Percentiles rank a stretch among this genome's conserved stretches.
Evolutionary conservation across 2,329 filamentous ascomycete species (phyloP).

Genomic region (Purpureocillium lavendulum): DNA sequence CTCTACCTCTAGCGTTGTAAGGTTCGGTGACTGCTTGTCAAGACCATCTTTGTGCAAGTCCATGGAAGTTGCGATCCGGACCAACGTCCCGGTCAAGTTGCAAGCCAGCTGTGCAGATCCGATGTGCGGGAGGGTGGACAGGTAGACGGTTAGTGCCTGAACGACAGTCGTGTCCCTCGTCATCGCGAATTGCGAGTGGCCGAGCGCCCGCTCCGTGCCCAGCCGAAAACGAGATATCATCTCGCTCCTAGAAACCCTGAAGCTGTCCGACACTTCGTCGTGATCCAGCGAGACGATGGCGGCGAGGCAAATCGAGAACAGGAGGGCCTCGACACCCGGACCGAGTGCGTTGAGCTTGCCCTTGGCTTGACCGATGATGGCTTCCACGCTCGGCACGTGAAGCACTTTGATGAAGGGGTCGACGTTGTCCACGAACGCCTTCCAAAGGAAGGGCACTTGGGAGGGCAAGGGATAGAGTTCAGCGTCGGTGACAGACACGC

Average conservation of each 20-base stretch:
- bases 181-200: slow-evolving; percentile 12
- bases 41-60: slow-evolving; percentile 9
- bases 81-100: slow-evolving; percentile 13
- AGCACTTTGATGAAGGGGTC: slow-evolving; percentile 23
- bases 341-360: slow-evolving; percentile 13
- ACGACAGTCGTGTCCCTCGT: slow-evolving; percentile 14
- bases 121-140: slow-evolving; percentile 11
- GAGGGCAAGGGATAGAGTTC: slow-evolving; percentile 16
- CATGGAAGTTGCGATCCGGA: slow-evolving; percentile 14
- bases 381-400: slow-evolving; percentile 12
- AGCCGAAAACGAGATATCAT: slow-evolving; percentile 12
- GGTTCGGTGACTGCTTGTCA: too few relatives aligned
- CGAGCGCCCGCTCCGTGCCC: slow-evolving; percentile 15
- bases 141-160: slow-evolving; percentile 18
- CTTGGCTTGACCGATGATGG: slow-evolving; percentile 8
- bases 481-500: slow-evolving; percentile 1
- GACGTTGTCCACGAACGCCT: slow-evolving; percentile 18
- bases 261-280: slow-evolving; percentile 9
- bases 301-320: slow-evolving; percentile 17
- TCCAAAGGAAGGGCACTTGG: slow-evolving; percentile 20
- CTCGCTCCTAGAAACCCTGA: slow-evolving; percentile 8
- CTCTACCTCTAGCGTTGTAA: slow-evolving; percentile 9
- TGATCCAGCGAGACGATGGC: slow-evolving; percentile 16
- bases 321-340: slow-evolving; percentile 11
- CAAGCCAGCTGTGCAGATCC: slow-evolving; percentile 14